A percentile compares a stretch with the other conserved stretches of the same genome.
These are phyloP conservation scores for Linnemannia zychae DNA, from an alignment of 192 early-diverging fungal species.

Conservation along the genomic window DNA sequence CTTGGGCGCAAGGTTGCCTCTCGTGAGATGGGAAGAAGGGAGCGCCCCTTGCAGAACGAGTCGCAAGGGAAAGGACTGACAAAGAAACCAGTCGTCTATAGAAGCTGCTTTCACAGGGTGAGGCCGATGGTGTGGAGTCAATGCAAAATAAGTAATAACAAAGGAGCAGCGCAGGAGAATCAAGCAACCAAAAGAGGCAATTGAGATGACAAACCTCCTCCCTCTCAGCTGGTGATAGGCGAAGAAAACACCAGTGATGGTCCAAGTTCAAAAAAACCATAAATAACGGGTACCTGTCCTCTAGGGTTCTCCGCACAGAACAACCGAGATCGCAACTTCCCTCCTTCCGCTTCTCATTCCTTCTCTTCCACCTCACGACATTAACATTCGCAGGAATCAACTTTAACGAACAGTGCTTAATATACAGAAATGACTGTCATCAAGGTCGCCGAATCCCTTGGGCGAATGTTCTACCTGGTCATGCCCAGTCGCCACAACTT, in stretches of 20 bases:
- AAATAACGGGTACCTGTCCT: not conserved
- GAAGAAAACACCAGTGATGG: not conserved
- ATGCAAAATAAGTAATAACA: too few species aligned
- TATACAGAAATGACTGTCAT: constrained; percentile 39
- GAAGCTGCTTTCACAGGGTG: not conserved
- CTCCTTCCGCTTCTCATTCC: not conserved
- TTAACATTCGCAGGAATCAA: not conserved
- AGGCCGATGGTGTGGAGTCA: constrained; percentile 3
- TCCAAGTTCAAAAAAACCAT: not conserved
- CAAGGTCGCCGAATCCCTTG: constrained; percentile 56
- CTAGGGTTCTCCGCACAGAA: not conserved
- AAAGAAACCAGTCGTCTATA: not conserved
- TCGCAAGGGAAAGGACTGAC: not conserved
- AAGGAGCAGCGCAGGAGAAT: too few species aligned
- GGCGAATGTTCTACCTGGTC: constrained; percentile 70
- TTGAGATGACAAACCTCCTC: constrained; percentile 6
- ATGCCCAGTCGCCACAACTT: constrained; percentile 59
- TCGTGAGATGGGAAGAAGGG: not conserved
- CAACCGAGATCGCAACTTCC: not conserved
- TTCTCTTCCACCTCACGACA: not conserved
- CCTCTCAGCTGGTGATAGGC: too few species aligned
- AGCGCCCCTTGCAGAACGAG: not conserved
- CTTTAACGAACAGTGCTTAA: not conserved
- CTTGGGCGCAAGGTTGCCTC: not conserved
- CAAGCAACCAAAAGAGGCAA: not conserved